Evolutionary conservation across 192 early-diverging fungal genomes (phyloP), one percentile per base, ranked within the genome.

Genomic region (Backusella liffmaniae): DNA sequence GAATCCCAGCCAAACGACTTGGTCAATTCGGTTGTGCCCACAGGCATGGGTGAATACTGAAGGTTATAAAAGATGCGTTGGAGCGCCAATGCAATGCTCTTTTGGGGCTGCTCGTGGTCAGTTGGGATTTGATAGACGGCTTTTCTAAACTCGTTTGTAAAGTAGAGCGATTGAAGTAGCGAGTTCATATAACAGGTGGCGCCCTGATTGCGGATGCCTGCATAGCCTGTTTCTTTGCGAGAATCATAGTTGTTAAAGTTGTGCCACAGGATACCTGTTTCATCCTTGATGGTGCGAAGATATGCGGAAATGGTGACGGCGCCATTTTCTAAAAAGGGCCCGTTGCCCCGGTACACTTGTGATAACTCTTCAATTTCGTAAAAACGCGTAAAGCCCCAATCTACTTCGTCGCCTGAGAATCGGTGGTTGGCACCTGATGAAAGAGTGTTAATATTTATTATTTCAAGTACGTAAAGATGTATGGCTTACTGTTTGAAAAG

Each of bases 131-230:
- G 88, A 80, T 94, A 99, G 5, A 93, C 92, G 5, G 96, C 92
- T 74, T 93, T 95, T 69, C 98, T 91, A 83, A 99, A 98, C 78
- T 95, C 91, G 79, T 91, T 97, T 18, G 97, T 98, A 76, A 94
- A 98, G 75, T 94, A 98, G 23, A 98, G 86, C 13, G 95, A 96
- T 79, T 99, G 98, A 41, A 99, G 85, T 18, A 98, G 86, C 68
- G 96, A 97, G 88, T 98, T 99, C 96, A 99, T 97, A 83, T 99
- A 99, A 85, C 98, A 97, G 0, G 98, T 99, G 0, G 97, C 96
- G 15, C 96, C 98, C 81, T 98, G 97, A 82, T 99, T 99, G 74
- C 93, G 94, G 70, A 99, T 86, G 1, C 97, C 98, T 13, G 98
- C 94, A 84, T 88, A 96, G 2, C 98, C 97, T 26, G 96, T 96